Evolutionary conservation across 176 grass and related monocot species (phyloP).

Genomic region (Otatea glauca): DNA sequence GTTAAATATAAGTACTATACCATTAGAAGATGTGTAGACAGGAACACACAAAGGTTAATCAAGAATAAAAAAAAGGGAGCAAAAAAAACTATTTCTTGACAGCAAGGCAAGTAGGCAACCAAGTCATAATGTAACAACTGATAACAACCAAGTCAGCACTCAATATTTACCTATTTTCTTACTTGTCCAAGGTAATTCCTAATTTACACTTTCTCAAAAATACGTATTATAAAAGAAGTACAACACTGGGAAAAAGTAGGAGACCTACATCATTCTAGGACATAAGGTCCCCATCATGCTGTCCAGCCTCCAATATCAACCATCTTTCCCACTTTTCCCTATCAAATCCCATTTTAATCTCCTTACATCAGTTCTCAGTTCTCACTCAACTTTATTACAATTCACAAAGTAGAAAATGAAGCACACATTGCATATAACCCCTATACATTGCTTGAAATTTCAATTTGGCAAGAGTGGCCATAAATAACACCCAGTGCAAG

Average conservation of each 20-base stretch:
- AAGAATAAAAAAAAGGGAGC: not conserved
- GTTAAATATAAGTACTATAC: not conserved
- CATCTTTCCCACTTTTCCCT: constrained; percentile 91
- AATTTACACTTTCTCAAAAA: not conserved
- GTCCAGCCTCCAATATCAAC: constrained; percentile 77
- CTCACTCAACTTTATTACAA: not conserved
- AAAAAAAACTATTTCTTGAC: not conserved
- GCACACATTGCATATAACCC: not conserved
- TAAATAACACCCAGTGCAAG: not conserved
- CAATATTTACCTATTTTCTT: not conserved
- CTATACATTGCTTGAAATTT: not conserved
- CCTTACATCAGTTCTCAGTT: constrained; percentile 37
- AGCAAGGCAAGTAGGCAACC: not conserved
- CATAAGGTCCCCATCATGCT: constrained; percentile 57
- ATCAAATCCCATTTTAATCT: constrained; percentile 88
- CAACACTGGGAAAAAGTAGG: constrained; percentile 44
- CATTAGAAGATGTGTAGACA: not conserved
- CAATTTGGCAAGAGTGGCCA: not conserved
- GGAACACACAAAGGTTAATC: not conserved
- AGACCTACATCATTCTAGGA: constrained; percentile 83
- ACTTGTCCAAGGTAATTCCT: not conserved
- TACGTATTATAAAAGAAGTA: constrained; percentile 19
- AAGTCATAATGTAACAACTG: not conserved
- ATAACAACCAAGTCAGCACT: not conserved
- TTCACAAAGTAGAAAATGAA: constrained; percentile 25